Evolutionary conservation across 352 stramenopile species (phyloP).

Genomic region (Ophiocytium majus): DNA sequence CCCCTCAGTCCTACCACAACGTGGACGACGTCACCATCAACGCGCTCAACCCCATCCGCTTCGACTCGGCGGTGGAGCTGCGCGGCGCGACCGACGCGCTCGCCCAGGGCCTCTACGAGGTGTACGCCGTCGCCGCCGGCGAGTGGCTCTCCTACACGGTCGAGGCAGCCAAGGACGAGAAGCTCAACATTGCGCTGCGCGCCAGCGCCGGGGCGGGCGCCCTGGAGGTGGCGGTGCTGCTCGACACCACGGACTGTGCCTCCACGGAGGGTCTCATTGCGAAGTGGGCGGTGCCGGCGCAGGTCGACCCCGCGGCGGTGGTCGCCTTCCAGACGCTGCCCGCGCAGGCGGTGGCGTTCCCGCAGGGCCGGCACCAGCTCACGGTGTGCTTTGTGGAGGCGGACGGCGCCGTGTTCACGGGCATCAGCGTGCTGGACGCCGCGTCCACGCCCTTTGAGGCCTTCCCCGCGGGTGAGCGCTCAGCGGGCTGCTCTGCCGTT

Average conservation of each 20-base stretch:
- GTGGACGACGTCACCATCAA: neutral
- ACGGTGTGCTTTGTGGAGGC: neutral
- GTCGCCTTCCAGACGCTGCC: neutral
- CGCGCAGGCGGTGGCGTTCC: neutral
- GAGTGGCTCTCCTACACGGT: neutral
- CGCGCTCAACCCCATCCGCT: neutral
- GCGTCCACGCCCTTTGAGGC: no score
- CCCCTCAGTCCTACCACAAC: slow-evolving; percentile 12
- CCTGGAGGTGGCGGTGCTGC: no score
- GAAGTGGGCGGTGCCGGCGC: no score
- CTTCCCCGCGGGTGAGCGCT: no score
- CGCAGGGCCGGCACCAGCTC: neutral
- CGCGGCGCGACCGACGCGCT: slow-evolving; percentile 21
- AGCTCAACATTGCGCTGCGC: neutral
- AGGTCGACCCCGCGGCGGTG: no score
- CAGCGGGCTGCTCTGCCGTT: no score
- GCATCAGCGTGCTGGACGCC: neutral
- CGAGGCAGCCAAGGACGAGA: neutral
- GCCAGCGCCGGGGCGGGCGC: neutral
- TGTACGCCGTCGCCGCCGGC: neutral
- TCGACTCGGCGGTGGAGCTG: slow-evolving; percentile 4
- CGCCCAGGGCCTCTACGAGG: neutral
- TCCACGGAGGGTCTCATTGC: no score
- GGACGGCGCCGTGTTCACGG: neutral
- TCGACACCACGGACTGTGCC: no score